A percentile compares a stretch with the other conserved stretches of the same genome.
These are phyloP conservation scores for Hortiboletus rubellus DNA, from an alignment of 1,284 basidiomycete species.

Conservation along the genomic window DNA sequence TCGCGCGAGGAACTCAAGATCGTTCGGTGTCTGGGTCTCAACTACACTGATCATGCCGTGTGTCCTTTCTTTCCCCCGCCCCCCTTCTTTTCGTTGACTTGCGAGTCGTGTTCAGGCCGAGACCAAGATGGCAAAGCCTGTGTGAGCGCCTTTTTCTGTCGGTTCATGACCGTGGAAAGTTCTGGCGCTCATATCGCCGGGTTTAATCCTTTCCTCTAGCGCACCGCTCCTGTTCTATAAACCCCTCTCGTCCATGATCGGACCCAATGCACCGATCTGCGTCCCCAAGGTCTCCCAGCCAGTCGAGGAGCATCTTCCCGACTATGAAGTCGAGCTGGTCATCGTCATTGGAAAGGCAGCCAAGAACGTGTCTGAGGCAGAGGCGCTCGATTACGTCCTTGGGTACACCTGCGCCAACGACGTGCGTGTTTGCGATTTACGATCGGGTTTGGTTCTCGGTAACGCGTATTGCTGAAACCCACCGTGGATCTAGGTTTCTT, in stretches of 20 bases:
- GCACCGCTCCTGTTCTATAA: constrained; percentile 82
- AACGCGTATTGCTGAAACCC: not conserved
- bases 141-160: constrained; percentile 42
- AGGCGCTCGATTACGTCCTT: constrained; percentile 81
- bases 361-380: constrained; percentile 71
- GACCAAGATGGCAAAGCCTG: constrained; percentile 59
- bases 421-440: constrained; percentile 42
- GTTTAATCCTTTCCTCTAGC: constrained; percentile 29
- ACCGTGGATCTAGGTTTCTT: constrained; percentile 55
- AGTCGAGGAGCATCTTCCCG: constrained; percentile 68
- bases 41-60: constrained; percentile 80
- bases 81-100: not conserved
- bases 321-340: constrained; percentile 89
- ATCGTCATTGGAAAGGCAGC: constrained; percentile 82
- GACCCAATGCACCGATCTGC: constrained; percentile 64
- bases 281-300: constrained; percentile 73
- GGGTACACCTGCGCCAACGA: constrained; percentile 83
- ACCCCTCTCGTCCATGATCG: constrained; percentile 69
- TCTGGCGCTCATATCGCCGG: not conserved
- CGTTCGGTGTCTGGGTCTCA: constrained; percentile 78
- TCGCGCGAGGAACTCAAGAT: constrained; percentile 62
- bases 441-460: not conserved
- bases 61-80: constrained; percentile 33
- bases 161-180: not conserved
- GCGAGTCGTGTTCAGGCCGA: constrained; percentile 50